A percentile compares a stretch with the other conserved stretches of the same genome.
Conservation (phyloP, 108 stramenopile genomes). For the Skeletonema menzelii region DNA sequence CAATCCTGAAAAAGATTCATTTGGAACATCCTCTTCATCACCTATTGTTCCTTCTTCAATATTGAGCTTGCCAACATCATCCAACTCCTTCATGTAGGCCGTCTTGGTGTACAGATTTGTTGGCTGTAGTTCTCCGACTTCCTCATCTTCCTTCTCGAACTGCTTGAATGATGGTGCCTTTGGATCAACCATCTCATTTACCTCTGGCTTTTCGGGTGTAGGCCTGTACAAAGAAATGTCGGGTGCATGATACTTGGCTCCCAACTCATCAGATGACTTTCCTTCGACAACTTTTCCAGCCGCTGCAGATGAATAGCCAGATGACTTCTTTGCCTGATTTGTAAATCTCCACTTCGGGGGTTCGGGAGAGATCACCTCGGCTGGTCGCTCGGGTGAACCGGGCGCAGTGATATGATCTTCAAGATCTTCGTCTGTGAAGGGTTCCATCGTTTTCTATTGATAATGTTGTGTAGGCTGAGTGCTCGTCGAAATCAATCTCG, state of each 20-base stretch:
- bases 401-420: background rate
- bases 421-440: background rate
- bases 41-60: background rate
- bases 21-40: background rate
- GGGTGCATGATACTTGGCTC: constrained; percentile 29
- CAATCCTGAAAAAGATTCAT: constrained; percentile 5
- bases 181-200: background rate
- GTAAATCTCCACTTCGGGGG: constrained; percentile 43
- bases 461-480: background rate
- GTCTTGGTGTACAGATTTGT: background rate
- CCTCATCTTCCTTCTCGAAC: background rate
- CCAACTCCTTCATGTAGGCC: background rate
- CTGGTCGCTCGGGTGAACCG: background rate
- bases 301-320: constrained; percentile 29
- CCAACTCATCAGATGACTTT: constrained; percentile 30
- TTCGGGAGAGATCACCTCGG: background rate
- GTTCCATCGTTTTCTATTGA: background rate
- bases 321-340: constrained; percentile 33
- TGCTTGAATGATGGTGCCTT: background rate
- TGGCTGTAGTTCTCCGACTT: constrained; percentile 7
- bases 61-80: constrained; percentile 10
- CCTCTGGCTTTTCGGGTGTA: background rate
- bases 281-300: constrained; percentile 18
- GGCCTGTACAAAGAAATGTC: background rate
- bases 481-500: background rate